A percentile compares a stretch with the other conserved stretches of the same genome.
Evolutionary conservation across 495 filamentous ascomycete genomes (phyloP).

Genomic region (Podospora bellae-mahoneyi): DNA sequence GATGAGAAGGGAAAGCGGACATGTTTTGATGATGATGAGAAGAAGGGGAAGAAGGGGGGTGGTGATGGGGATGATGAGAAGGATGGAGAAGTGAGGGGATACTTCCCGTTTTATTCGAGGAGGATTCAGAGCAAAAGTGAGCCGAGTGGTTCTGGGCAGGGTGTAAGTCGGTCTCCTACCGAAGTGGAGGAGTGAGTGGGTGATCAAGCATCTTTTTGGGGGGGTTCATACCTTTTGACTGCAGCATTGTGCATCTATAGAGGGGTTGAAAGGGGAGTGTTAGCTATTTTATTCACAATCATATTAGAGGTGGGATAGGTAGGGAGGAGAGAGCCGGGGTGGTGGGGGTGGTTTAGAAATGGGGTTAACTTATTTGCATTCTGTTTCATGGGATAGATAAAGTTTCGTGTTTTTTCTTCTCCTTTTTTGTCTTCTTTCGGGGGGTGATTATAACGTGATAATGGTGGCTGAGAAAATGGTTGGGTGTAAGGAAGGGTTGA

Average conservation of each 20-base stretch:
- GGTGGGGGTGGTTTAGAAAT: constrained; percentile 1
- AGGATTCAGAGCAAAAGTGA: constrained; percentile 38
- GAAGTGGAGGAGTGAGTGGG: background rate
- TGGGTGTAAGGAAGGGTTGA: background rate
- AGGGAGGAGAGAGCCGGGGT: background rate
- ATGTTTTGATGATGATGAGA: background rate
- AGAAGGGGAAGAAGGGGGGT: background rate
- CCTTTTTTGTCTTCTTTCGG: background rate
- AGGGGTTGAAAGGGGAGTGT: background rate
- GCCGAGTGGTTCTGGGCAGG: constrained; percentile 16
- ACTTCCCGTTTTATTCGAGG: constrained; percentile 30
- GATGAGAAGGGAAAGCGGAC: background rate
- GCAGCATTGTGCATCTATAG: constrained; percentile 7
- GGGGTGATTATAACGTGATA: background rate
- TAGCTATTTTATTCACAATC: background rate
- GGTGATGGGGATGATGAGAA: background rate
- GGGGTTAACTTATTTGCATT: background rate
- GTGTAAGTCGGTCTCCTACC: background rate
- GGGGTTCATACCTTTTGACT: background rate
- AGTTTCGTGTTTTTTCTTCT: background rate
- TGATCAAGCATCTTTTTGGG: background rate
- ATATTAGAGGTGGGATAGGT: background rate
- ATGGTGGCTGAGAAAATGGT: background rate
- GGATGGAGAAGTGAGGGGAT: constrained; percentile 13
- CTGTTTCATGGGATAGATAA: background rate